These are phyloP conservation scores for Trichoderma semiorbis DNA, from an alignment of 2,329 filamentous ascomycete species.

Conservation along the genomic window DNA sequence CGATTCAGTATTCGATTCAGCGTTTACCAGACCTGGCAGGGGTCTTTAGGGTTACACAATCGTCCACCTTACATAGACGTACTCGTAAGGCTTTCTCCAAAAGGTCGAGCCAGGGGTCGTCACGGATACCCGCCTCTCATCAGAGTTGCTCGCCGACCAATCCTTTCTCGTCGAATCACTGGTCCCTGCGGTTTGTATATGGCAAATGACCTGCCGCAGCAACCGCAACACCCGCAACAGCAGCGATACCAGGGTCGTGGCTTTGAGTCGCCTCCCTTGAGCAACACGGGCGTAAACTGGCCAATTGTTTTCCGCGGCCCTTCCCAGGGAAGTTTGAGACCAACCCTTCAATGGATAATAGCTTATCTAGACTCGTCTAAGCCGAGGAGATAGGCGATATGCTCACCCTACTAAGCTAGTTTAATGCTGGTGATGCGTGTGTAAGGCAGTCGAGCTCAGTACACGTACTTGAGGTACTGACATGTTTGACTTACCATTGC, in stretches of 20 bases:
- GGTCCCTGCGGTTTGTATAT: no score
- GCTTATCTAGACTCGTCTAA: not conserved
- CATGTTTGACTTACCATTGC: not conserved
- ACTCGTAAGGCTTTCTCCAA: not conserved
- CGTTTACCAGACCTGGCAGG: not conserved
- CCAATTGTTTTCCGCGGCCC: no score
- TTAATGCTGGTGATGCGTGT: not conserved
- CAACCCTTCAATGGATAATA: not conserved
- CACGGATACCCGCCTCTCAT: not conserved
- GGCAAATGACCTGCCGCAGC: not conserved
- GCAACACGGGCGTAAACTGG: no score
- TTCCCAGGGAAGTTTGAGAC: not conserved
- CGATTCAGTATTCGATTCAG: not conserved
- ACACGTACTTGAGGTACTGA: not conserved
- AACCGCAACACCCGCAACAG: not conserved
- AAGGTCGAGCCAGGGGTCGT: not conserved
- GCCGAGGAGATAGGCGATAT: not conserved
- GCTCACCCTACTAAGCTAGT: not conserved
- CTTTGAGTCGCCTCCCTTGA: no score
- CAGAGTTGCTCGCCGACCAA: not conserved
- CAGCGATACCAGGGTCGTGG: not conserved
- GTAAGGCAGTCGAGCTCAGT: not conserved
- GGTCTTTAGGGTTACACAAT: not conserved
- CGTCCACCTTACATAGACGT: not conserved
- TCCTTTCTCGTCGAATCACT: no score